Conservation (phyloP, 2,329 filamentous ascomycete species). For the Talaromyces sp. region DNA sequence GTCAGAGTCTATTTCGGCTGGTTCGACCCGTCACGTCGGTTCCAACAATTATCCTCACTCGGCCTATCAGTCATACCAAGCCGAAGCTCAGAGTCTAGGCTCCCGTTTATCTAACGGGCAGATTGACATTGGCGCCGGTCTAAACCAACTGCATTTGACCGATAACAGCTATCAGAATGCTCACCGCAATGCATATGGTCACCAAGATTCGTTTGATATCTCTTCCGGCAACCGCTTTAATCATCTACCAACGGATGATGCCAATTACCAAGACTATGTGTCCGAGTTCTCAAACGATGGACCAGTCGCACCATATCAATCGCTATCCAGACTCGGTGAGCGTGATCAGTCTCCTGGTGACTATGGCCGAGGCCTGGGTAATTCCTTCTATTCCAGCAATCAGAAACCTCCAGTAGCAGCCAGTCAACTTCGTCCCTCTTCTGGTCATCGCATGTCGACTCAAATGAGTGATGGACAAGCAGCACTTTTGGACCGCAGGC, state of each 20-base stretch:
- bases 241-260: slow-evolving; percentile 28
- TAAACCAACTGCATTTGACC: slow-evolving; percentile 37
- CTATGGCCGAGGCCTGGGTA: slow-evolving; percentile 43
- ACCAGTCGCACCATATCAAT: slow-evolving; percentile 34
- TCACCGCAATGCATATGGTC: slow-evolving; percentile 29
- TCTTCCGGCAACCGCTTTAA: slow-evolving; percentile 42
- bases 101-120: slow-evolving; percentile 28
- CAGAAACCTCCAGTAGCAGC: slow-evolving; percentile 41
- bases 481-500: slow-evolving; percentile 48
- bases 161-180: slow-evolving; percentile 29
- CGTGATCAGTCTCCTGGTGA: slow-evolving; percentile 46
- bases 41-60: slow-evolving; percentile 34
- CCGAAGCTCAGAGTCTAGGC: slow-evolving; percentile 36
- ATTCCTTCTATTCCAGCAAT: slow-evolving; percentile 45
- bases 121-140: slow-evolving; percentile 30
- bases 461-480: slow-evolving; percentile 42
- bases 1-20: slow-evolving; percentile 29
- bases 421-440: slow-evolving; percentile 43
- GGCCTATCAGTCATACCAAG: slow-evolving; percentile 39
- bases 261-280: slow-evolving; percentile 29
- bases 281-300: slow-evolving; percentile 31
- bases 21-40: slow-evolving; percentile 23
- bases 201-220: slow-evolving; percentile 45
- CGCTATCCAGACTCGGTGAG: slow-evolving; percentile 42
- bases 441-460: slow-evolving; percentile 39